Evolutionary conservation across 495 filamentous ascomycete species (phyloP).

Genomic region (Paragyromitra xinjiangensis): DNA sequence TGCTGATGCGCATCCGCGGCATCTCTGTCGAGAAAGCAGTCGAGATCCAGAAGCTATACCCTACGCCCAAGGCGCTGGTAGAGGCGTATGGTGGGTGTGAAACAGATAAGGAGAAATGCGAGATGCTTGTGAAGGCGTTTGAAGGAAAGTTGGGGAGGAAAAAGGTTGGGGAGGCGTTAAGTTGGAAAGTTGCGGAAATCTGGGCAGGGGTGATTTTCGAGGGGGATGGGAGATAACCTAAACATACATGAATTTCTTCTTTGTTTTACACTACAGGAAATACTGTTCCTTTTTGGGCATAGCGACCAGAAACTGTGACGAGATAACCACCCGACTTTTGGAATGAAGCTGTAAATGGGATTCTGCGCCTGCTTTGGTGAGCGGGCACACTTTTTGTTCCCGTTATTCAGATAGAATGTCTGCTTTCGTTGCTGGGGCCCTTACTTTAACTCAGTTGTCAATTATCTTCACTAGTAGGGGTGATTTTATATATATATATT

Average conservation of each 20-base stretch:
- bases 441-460: not conserved
- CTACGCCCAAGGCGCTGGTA: conserved; percentile 74
- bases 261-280: no score
- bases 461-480: not conserved
- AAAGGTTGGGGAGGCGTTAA: conserved; percentile 71
- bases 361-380: not conserved
- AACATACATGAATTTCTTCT: not conserved
- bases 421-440: no score
- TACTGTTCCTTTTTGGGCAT: not conserved
- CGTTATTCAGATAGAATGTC: not conserved
- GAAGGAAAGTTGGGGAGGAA: conserved; percentile 69
- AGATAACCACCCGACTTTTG: not conserved
- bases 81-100: conserved; percentile 70
- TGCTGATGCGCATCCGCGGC: conserved; percentile 84
- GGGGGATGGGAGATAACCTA: conserved; percentile 30
- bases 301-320: not conserved
- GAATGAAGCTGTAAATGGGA: not conserved
- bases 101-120: conserved; percentile 61
- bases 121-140: conserved; percentile 66
- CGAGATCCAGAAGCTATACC: conserved; percentile 79
- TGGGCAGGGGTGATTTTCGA: conserved; percentile 65
- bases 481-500: not conserved
- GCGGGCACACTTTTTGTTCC: not conserved
- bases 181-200: conserved; percentile 75
- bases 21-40: conserved; percentile 83